phyloP scores from a whole-genome alignment of 495 filamentous ascomycete species.

The Aspergillus ellipticus region DNA sequence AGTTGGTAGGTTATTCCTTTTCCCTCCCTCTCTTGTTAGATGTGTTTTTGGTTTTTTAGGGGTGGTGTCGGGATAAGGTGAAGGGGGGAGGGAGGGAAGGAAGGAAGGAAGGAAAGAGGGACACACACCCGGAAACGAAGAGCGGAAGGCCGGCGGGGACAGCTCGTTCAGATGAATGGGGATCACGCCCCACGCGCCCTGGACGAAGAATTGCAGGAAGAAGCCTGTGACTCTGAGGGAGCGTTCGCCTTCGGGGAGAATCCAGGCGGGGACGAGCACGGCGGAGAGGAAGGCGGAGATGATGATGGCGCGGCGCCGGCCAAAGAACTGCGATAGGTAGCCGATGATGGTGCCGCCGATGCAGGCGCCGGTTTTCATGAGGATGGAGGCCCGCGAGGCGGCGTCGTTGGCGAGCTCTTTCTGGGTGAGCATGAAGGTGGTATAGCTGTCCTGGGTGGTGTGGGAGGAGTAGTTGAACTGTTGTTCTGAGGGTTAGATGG shows the following conservation, averaged over 20 bases:
- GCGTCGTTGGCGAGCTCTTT: conserved; percentile 61
- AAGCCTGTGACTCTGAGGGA: conserved; percentile 64
- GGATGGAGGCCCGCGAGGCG: conserved; percentile 68
- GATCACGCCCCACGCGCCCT: conserved; percentile 75
- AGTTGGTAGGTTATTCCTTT: conserved; percentile 59
- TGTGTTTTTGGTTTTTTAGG: neutral
- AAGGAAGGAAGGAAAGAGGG: neutral
- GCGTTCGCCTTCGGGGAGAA: conserved; percentile 55
- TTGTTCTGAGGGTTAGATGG: neutral
- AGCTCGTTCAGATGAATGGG: conserved; percentile 79
- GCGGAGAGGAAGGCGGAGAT: conserved; percentile 53
- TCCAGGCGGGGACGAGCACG: conserved; percentile 66
- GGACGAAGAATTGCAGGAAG: conserved; percentile 74
- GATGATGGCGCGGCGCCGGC: conserved; percentile 65
- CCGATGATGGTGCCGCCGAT: conserved; percentile 71
- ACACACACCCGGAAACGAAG: conserved; percentile 37
- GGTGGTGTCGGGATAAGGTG: no score
- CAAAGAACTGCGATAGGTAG: conserved; percentile 67
- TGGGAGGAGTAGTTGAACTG: conserved; percentile 58
- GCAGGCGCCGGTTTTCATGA: conserved; percentile 71
- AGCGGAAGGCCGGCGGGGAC: conserved; percentile 69
- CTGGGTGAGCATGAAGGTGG: conserved; percentile 66
- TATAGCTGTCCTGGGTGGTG: conserved; percentile 71
- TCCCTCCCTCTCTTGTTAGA: neutral
- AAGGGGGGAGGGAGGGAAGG: neutral